Percentiles rank a stretch among this genome's conserved stretches.
These are phyloP conservation scores for Epichloe amarillans DNA, from an alignment of 2,329 filamentous ascomycete species.

Conservation along the genomic window DNA sequence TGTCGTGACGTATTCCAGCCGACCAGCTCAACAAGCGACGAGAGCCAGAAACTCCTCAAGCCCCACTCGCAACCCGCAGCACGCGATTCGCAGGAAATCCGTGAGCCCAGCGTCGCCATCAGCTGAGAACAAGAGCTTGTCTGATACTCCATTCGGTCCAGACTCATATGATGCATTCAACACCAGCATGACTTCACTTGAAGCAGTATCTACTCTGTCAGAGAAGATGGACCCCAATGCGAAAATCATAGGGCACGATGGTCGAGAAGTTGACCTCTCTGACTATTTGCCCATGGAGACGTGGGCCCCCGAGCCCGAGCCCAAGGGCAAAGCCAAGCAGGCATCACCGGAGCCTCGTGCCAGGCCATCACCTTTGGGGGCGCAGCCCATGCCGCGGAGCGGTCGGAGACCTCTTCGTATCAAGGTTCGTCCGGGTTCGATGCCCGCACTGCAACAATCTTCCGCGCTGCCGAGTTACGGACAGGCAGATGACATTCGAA, in stretches of 20 bases:
- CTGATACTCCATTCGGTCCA: slow-evolving; percentile 57
- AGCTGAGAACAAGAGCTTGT: slow-evolving; percentile 36
- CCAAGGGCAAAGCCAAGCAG: slow-evolving; percentile 21
- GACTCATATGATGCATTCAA: slow-evolving; percentile 67
- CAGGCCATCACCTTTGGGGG: slow-evolving; percentile 33
- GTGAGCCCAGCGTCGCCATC: slow-evolving; percentile 54
- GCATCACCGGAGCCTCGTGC: slow-evolving; percentile 19
- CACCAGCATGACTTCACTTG: slow-evolving; percentile 33
- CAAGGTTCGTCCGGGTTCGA: slow-evolving; percentile 34
- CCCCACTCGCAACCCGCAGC: slow-evolving; percentile 31
- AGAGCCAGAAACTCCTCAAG: slow-evolving; percentile 20
- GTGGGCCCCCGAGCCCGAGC: slow-evolving; percentile 66
- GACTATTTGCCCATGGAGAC: slow-evolving; percentile 66
- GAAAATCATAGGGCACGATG: slow-evolving; percentile 65
- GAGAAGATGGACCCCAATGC: slow-evolving; percentile 41
- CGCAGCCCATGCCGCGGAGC: slow-evolving; percentile 36
- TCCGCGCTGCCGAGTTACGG: slow-evolving; percentile 15
- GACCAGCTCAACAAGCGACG: slow-evolving; percentile 13
- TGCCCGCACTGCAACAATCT: slow-evolving; percentile 17
- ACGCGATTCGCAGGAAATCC: slow-evolving; percentile 55
- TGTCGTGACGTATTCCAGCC: slow-evolving; percentile 25
- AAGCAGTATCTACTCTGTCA: slow-evolving; percentile 13
- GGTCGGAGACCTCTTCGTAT: slow-evolving; percentile 40
- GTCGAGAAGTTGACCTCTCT: slow-evolving; percentile 65
- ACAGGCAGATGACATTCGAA: slow-evolving; percentile 20